Evolutionary conservation across 2,329 filamentous ascomycete species (phyloP).

Genomic region (Aspergillus ochraceoroseus): DNA sequence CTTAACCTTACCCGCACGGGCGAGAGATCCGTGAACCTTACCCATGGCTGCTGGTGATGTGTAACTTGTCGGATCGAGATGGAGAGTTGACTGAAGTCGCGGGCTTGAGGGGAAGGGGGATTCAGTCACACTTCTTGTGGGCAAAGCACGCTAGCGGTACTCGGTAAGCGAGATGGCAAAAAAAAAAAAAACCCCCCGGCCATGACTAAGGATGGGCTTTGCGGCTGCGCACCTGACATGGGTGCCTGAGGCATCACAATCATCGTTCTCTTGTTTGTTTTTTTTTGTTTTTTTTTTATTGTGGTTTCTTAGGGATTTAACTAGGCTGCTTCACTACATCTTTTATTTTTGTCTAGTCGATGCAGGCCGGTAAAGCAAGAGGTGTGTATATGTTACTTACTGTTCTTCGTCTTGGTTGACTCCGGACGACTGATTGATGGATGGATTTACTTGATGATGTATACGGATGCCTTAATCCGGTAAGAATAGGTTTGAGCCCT

Average conservation of each 20-base stretch:
- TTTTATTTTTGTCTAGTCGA: no score
- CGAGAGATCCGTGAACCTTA: conserved; percentile 79
- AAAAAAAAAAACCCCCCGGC: no score
- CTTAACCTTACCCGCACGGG: conserved; percentile 27
- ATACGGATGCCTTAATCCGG: conserved; percentile 14
- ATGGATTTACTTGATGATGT: no score
- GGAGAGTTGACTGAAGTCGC: conserved; percentile 19
- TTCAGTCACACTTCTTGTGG: conserved; percentile 21
- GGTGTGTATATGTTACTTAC: no score
- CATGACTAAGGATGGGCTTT: conserved; percentile 4
- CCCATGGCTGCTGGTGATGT: conserved; percentile 64
- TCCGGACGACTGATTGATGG: no score
- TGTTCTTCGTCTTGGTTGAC: no score
- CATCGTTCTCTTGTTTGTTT: no score
- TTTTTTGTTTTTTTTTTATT: no score
- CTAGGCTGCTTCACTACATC: no score
- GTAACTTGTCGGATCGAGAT: conserved; percentile 22
- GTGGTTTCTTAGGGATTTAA: no score
- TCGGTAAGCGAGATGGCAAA: conserved; percentile 22
- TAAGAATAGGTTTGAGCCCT: conserved; percentile 23
- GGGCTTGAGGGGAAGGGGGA: conserved; percentile 9
- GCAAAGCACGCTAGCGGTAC: conserved; percentile 19
- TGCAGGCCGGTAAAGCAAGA: no score
- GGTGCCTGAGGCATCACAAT: conserved; percentile 22
- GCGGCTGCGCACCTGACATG: neutral